These are phyloP conservation scores for Oldenlandia corymbosa DNA, from an alignment of 257 asterid genomes.

Conservation along the genomic window DNA sequence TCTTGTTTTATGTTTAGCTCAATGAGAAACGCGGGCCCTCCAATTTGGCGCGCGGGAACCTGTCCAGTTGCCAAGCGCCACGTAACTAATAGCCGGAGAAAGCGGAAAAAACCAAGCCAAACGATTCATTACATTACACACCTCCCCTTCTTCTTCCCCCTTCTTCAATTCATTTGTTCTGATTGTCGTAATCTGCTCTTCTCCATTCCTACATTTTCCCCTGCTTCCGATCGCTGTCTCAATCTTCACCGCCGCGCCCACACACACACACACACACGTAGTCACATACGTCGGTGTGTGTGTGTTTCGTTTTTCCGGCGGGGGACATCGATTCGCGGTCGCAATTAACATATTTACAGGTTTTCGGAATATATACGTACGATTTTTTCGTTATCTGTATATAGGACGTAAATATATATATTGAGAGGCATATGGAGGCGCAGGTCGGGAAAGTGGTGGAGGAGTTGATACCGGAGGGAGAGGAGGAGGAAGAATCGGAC, in stretches of 20 bases:
- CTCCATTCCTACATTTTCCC: constrained; percentile 9
- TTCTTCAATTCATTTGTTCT: not conserved
- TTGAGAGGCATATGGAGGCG: constrained; percentile 2
- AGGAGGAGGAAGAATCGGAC: constrained; percentile 36
- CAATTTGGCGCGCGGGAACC: not conserved
- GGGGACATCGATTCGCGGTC: not conserved
- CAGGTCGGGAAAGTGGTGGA: constrained; percentile 9
- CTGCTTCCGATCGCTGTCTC: constrained; percentile 1
- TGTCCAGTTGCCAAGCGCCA: constrained; percentile 11
- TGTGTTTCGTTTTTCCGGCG: not conserved
- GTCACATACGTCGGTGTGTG: not conserved
- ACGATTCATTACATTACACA: not conserved
- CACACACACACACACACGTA: not conserved
- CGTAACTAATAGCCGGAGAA: constrained; percentile 7
- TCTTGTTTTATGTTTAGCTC: no score
- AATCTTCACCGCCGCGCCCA: not conserved
- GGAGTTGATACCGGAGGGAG: constrained; percentile 22
- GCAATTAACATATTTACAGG: not conserved
- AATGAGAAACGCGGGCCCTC: not conserved
- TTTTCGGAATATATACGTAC: not conserved
- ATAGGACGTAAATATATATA: no score
- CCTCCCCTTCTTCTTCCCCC: not conserved
- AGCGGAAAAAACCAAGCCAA: not conserved
- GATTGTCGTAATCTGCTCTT: not conserved
- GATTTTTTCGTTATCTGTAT: not conserved